Conservation (phyloP, 805 yeast genomes). For the Barnettozyma pratensis region DNA sequence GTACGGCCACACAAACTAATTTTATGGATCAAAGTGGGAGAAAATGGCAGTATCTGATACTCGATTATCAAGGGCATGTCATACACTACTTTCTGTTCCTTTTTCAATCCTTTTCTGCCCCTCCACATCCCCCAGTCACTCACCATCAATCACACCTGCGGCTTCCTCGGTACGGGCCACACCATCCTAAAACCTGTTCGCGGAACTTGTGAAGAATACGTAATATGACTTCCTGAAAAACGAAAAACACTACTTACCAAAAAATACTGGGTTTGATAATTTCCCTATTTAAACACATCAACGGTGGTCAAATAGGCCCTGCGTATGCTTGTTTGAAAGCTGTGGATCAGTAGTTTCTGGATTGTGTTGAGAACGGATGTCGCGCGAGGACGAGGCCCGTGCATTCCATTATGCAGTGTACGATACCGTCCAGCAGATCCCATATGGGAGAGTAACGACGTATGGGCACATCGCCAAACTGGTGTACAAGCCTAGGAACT, state of each 20-base stretch:
- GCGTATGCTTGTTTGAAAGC: slow-evolving; percentile 7
- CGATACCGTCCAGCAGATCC: slow-evolving; percentile 46
- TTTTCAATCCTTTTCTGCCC: not conserved
- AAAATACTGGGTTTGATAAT: not conserved
- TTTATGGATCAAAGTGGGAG: not conserved
- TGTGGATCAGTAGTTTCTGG: not conserved
- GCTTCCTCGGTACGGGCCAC: not conserved
- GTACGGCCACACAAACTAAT: not conserved
- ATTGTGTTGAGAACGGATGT: not conserved
- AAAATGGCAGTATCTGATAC: not conserved
- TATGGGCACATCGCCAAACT: slow-evolving; percentile 73
- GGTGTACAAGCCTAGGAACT: slow-evolving; percentile 54
- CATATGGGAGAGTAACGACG: slow-evolving; percentile 60
- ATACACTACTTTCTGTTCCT: not conserved
- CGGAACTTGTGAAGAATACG: not conserved
- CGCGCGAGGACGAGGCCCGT: slow-evolving; percentile 38
- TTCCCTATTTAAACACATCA: not conserved
- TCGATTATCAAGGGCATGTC: no score
- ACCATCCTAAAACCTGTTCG: not conserved
- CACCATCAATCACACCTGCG: not conserved
- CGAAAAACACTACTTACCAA: not conserved
- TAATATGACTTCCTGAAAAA: not conserved
- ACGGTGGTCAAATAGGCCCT: not conserved
- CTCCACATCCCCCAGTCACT: not conserved
- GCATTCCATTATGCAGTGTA: slow-evolving; percentile 62